These are phyloP conservation scores for Canavalia gladiata DNA, from an alignment of 306 rosid species.

Conservation along the genomic window DNA sequence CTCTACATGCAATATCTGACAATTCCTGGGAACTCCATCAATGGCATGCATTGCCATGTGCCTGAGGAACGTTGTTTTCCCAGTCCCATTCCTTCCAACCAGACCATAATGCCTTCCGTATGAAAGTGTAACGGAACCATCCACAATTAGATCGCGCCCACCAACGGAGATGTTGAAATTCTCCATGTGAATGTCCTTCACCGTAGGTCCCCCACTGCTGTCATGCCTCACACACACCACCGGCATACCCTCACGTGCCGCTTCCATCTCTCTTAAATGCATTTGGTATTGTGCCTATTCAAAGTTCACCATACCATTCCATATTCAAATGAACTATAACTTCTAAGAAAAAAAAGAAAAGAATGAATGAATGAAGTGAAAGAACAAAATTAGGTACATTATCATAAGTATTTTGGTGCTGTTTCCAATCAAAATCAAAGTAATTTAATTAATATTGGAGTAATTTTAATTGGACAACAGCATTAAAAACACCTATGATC, in stretches of 20 bases:
- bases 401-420: no score
- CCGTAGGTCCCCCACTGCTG: slow-evolving; percentile 65
- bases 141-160: slow-evolving; percentile 97
- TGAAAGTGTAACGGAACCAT: slow-evolving; percentile 87
- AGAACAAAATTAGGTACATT: no score
- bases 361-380: neutral
- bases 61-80: slow-evolving; percentile 96
- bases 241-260: slow-evolving; percentile 96
- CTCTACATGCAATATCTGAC: slow-evolving; percentile 97
- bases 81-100: slow-evolving; percentile 98
- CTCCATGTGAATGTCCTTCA: slow-evolving; percentile 95
- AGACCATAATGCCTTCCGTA: slow-evolving; percentile 99
- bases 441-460: no score
- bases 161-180: slow-evolving; percentile 91
- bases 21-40: slow-evolving; percentile 90
- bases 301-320: neutral
- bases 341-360: neutral
- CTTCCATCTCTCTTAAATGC: slow-evolving; percentile 97
- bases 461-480: no score
- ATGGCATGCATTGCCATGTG: slow-evolving; percentile 99
- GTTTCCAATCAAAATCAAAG: no score
- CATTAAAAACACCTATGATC: no score
- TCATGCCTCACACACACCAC: slow-evolving; percentile 81
- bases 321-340: neutral
- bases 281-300: slow-evolving; percentile 79